Conservation (phyloP, 805 yeast genomes). For the Debaryomyces hansenii region DNA sequence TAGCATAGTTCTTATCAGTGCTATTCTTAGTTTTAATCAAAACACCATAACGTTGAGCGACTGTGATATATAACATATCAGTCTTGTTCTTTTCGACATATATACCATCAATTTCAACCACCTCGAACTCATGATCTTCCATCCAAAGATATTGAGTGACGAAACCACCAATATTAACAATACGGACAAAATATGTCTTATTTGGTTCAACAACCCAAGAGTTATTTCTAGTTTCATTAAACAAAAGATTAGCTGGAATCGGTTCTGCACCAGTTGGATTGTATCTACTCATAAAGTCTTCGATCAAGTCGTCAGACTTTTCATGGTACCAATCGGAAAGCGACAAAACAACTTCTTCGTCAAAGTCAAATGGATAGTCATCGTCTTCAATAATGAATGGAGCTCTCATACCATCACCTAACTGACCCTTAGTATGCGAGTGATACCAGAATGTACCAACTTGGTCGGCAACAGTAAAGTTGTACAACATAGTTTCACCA, state of each 20-base stretch:
- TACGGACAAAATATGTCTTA: conserved; percentile 62
- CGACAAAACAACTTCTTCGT: conserved; percentile 58
- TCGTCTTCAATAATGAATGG: conserved; percentile 69
- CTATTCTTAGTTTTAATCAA: conserved; percentile 55
- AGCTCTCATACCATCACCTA: conserved; percentile 92
- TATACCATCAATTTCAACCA: conserved; percentile 49
- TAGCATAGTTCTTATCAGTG: conserved; percentile 51
- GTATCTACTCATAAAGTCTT: conserved; percentile 56
- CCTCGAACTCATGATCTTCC: conserved; percentile 41
- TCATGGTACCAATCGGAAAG: conserved; percentile 67
- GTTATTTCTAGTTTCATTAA: conserved; percentile 63
- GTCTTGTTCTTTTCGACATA: conserved; percentile 59
- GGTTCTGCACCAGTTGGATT: conserved; percentile 90
- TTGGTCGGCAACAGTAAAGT: conserved; percentile 83
- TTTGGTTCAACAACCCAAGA: conserved; percentile 56
- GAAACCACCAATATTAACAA: conserved; percentile 69
- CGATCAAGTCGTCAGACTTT: conserved; percentile 45
- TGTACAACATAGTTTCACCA: conserved; percentile 70
- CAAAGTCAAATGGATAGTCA: conserved; percentile 54
- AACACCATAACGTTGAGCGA: conserved; percentile 81
- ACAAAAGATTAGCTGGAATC: conserved; percentile 62
- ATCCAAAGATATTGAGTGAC: conserved; percentile 57
- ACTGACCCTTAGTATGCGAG: conserved; percentile 87
- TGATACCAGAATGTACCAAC: conserved; percentile 97
- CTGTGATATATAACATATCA: conserved; percentile 61